phyloP scores from a whole-genome alignment of 768 basidiomycete species.

The Agaricus blazei region DNA sequence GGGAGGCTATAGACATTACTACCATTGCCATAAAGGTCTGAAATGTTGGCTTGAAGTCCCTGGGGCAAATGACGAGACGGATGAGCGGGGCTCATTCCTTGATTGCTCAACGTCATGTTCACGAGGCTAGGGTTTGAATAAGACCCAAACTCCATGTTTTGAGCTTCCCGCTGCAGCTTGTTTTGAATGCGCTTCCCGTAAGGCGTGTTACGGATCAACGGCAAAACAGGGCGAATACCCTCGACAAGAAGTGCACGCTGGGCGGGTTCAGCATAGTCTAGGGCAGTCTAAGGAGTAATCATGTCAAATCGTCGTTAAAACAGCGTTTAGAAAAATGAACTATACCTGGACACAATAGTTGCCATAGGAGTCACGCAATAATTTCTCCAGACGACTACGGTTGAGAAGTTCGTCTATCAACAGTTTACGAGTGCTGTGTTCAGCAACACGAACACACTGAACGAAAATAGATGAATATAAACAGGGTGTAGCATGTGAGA shows the following conservation, averaged over 20 bases:
- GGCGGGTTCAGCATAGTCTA: conserved; percentile 94
- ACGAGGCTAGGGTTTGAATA: conserved; percentile 58
- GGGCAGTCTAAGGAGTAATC: conserved; percentile 64
- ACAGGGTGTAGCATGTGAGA: neutral
- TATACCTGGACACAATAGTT: conserved; percentile 89
- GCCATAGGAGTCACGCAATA: conserved; percentile 93
- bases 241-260: conserved; percentile 93
- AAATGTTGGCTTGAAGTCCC: conserved; percentile 48
- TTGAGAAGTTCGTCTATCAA: conserved; percentile 95
- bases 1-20: conserved; percentile 59
- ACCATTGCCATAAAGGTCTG: conserved; percentile 63
- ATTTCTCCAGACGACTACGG: conserved; percentile 90
- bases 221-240: conserved; percentile 96
- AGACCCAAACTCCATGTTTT: conserved; percentile 60
- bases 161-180: conserved; percentile 93
- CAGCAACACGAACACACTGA: conserved; percentile 87
- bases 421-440: conserved; percentile 89
- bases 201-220: conserved; percentile 97
- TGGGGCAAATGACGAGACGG: conserved; percentile 54
- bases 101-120: conserved; percentile 53
- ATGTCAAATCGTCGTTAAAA: neutral
- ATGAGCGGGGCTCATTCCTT: conserved; percentile 43
- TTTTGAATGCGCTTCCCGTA: conserved; percentile 99
- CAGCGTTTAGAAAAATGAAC: neutral
- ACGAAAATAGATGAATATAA: conserved; percentile 1